These are phyloP conservation scores for Plectranthus barbatus DNA, from an alignment of 257 asterid genomes.

Conservation along the genomic window DNA sequence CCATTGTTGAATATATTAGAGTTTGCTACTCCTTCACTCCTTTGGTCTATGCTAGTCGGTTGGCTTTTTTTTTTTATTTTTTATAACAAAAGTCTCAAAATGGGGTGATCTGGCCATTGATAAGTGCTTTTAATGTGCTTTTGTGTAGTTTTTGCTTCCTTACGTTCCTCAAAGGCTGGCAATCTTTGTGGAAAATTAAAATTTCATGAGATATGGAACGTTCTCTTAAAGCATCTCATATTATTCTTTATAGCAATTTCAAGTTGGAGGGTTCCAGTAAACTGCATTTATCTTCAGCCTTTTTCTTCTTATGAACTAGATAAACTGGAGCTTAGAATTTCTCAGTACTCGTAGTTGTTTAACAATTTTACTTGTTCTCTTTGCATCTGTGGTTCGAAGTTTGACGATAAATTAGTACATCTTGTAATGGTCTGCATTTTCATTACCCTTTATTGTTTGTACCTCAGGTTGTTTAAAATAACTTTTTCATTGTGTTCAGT, in stretches of 20 bases:
- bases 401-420: neutral
- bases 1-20: neutral
- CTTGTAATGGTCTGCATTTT: neutral
- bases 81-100: neutral
- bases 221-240: neutral
- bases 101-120: neutral
- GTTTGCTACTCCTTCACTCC: neutral
- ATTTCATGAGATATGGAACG: neutral
- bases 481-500: neutral
- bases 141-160: neutral
- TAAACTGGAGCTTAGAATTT: neutral
- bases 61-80: no score
- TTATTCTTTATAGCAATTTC: neutral
- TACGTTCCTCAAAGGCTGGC: neutral
- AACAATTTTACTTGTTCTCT: neutral
- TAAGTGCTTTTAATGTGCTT: neutral
- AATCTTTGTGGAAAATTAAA: neutral
- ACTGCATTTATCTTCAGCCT: neutral
- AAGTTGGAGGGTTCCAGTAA: neutral
- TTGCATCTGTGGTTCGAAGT: neutral
- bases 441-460: neutral
- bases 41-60: neutral
- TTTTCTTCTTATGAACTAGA: neutral
- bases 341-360: neutral
- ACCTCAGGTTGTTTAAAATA: neutral